Conservation (phyloP, 192 early-diverging fungal genomes). For the Backusella parvicylindrica region DNA sequence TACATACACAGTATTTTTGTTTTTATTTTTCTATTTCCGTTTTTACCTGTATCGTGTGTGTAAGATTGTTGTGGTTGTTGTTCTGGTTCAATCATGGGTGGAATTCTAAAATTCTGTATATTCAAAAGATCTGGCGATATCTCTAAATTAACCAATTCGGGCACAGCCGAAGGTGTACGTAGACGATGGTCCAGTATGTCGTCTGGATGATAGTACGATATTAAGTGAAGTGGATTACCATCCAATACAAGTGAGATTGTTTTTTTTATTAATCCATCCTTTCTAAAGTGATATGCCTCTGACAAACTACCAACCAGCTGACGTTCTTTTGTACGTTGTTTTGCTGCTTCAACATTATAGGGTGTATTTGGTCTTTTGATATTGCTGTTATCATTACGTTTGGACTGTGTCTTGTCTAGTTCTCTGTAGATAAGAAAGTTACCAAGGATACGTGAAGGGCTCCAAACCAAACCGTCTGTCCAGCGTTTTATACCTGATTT, state of each 20-base stretch:
- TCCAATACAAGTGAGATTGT: slow-evolving; percentile 70
- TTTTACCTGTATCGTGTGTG: neutral
- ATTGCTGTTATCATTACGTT: neutral
- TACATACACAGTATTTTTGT: neutral
- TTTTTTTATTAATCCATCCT: slow-evolving; percentile 69
- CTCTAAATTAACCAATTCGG: slow-evolving; percentile 44
- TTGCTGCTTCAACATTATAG: neutral
- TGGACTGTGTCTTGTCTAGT: slow-evolving; percentile 35
- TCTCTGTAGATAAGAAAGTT: slow-evolving; percentile 83
- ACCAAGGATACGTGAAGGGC: slow-evolving; percentile 76
- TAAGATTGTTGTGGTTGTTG: neutral
- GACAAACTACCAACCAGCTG: slow-evolving; percentile 44
- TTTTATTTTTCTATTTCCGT: neutral
- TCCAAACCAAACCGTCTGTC: slow-evolving; percentile 83
- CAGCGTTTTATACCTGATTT: slow-evolving; percentile 68
- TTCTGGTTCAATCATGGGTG: slow-evolving; percentile 9
- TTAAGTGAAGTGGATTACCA: slow-evolving; percentile 51
- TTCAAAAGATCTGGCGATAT: slow-evolving; percentile 51
- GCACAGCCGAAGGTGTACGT: slow-evolving; percentile 45
- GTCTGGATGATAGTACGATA: slow-evolving; percentile 55
- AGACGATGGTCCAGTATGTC: slow-evolving; percentile 48
- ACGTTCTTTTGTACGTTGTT: slow-evolving; percentile 42
- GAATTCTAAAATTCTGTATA: slow-evolving; percentile 55
- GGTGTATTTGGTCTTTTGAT: neutral
- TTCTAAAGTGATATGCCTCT: slow-evolving; percentile 55